Evolutionary conservation across 257 asterid species (phyloP).

Genomic region (Rauvolfia tetraphylla): DNA sequence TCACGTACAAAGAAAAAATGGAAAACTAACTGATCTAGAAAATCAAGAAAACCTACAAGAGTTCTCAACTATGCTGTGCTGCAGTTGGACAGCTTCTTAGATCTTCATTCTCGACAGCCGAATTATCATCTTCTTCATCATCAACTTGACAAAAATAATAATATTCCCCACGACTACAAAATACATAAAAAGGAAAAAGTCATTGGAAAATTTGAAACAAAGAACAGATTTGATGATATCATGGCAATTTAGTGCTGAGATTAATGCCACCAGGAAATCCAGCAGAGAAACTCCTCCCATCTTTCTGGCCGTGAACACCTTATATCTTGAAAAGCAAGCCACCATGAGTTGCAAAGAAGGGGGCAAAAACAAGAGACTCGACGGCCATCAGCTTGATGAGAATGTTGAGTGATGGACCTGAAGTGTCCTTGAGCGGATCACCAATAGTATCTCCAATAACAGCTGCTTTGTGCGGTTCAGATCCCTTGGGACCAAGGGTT

Average conservation of each 20-base stretch:
- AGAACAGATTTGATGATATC: not conserved
- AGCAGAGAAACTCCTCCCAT: not conserved
- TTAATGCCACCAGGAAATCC: not conserved
- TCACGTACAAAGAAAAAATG: conserved; percentile 5
- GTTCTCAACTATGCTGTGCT: conserved; percentile 13
- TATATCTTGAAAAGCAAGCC: conserved; percentile 41
- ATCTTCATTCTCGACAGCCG: conserved; percentile 21
- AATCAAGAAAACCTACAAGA: conserved; percentile 17
- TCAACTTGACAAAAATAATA: conserved; percentile 23
- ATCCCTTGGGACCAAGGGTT: conserved; percentile 47
- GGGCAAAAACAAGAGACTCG: conserved; percentile 48
- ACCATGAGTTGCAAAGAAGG: conserved; percentile 48
- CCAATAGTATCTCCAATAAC: conserved; percentile 53
- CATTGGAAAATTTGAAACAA: not conserved
- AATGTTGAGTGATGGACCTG: conserved; percentile 49
- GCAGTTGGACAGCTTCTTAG: conserved; percentile 13
- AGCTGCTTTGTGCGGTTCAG: conserved; percentile 54
- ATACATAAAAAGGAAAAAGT: conserved; percentile 7
- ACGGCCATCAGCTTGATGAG: conserved; percentile 55
- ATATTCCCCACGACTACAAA: conserved; percentile 27
- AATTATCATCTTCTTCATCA: conserved; percentile 30
- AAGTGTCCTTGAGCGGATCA: conserved; percentile 49
- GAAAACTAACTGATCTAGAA: conserved; percentile 14
- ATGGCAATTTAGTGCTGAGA: not conserved
- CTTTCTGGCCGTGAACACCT: not conserved